A percentile compares a stretch with the other conserved stretches of the same genome.
These are phyloP conservation scores for Aquilaria yunnanensis DNA, from an alignment of 345 rosid species.

Conservation along the genomic window DNA sequence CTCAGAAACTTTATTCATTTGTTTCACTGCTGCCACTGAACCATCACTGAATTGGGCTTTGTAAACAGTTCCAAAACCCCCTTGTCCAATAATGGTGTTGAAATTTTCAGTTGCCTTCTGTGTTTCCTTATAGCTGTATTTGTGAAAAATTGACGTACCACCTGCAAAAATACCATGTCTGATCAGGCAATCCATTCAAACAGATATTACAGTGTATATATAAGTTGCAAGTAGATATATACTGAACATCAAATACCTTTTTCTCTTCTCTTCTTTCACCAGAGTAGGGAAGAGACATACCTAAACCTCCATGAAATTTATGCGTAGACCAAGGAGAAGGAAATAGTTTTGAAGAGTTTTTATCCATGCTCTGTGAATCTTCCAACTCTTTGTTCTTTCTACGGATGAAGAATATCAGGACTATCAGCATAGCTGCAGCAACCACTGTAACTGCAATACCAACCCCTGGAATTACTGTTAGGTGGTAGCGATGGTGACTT, in stretches of 20 bases:
- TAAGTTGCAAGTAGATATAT: neutral
- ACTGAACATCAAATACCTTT: neutral
- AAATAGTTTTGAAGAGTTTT: slow-evolving; percentile 40
- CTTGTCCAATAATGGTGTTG: slow-evolving; percentile 61
- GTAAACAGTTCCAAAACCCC: slow-evolving; percentile 90
- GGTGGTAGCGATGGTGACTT: slow-evolving; percentile 51
- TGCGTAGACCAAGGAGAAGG: slow-evolving; percentile 41
- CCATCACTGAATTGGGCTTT: slow-evolving; percentile 76
- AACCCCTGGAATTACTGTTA: slow-evolving; percentile 51
- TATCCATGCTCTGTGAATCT: slow-evolving; percentile 37
- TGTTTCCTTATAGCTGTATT: slow-evolving; percentile 76
- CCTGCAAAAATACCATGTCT: slow-evolving; percentile 37
- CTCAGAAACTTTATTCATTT: slow-evolving; percentile 68
- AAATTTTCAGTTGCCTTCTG: slow-evolving; percentile 80
- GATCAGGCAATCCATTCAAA: neutral
- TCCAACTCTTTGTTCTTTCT: slow-evolving; percentile 59
- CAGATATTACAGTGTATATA: neutral
- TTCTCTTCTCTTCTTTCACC: neutral
- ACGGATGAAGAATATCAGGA: slow-evolving; percentile 66
- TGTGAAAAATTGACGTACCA: slow-evolving; percentile 48
- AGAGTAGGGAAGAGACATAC: slow-evolving; percentile 9
- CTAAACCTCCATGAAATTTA: slow-evolving; percentile 65
- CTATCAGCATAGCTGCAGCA: slow-evolving; percentile 49
- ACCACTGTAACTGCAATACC: slow-evolving; percentile 65
- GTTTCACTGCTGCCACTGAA: slow-evolving; percentile 63